Evolutionary conservation across 805 yeast species (phyloP).

Genomic region (Kockiozyma suomiensis): DNA sequence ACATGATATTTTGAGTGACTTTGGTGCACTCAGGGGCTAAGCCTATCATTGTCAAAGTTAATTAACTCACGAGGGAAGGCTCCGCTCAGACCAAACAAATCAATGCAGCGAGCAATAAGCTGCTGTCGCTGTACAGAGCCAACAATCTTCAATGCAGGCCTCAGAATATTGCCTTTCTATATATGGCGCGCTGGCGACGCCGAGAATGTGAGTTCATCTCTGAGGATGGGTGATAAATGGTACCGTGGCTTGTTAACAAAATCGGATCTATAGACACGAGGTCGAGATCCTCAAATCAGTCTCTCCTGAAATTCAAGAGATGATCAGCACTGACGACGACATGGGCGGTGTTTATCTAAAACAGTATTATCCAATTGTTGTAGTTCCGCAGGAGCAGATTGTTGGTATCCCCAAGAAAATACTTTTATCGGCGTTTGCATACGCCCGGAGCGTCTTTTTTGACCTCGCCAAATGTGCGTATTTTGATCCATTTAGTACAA

Average conservation of each 20-base stretch:
- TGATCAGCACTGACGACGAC: background rate
- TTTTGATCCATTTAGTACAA: background rate
- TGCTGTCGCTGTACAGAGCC: background rate
- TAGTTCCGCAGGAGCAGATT: conserved; percentile 22
- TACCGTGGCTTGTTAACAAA: too few relatives aligned
- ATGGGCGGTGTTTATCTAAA: conserved; percentile 15
- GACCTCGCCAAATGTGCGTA: conserved; percentile 15
- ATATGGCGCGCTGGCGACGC: conserved; percentile 5
- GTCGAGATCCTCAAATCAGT: conserved; percentile 22
- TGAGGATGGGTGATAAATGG: background rate
- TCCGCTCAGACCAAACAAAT: background rate
- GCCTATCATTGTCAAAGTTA: background rate
- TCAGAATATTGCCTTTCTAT: conserved; percentile 5
- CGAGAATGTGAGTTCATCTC: conserved; percentile 8
- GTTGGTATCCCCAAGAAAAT: conserved; percentile 26
- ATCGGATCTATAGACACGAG: conserved; percentile 19
- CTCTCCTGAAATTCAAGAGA: conserved; percentile 11
- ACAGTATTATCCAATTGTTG: conserved; percentile 21
- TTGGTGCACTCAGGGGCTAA: background rate
- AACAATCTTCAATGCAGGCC: background rate
- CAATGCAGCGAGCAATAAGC: background rate
- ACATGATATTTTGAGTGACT: background rate
- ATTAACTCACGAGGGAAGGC: background rate
- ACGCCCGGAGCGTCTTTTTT: conserved; percentile 17
- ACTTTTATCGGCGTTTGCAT: conserved; percentile 20